Evolutionary conservation across 306 rosid genomes (phyloP).

Genomic region (Trifolium fragiferum): DNA sequence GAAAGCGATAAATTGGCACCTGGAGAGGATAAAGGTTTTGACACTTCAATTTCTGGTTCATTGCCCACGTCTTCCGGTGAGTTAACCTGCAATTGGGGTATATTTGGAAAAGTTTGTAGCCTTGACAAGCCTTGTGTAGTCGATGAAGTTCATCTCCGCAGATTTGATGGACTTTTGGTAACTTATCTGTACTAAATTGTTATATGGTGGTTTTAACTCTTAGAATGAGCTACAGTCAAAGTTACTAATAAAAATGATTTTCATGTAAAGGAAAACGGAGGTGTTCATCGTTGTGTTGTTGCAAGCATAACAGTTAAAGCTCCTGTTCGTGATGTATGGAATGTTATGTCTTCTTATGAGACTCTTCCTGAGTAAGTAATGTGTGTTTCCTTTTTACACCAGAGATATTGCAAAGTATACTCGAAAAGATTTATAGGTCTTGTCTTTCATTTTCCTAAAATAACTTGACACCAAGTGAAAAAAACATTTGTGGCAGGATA

Average conservation of each 20-base stretch:
- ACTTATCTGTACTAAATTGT: conserved; percentile 37
- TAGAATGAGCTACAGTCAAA: conserved; percentile 18
- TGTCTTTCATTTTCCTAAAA: conserved; percentile 23
- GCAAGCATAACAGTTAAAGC: conserved; percentile 98
- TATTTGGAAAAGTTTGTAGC: conserved; percentile 78
- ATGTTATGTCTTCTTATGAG: conserved; percentile 81
- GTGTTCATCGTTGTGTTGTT: conserved; percentile 93
- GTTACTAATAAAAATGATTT: conserved; percentile 43
- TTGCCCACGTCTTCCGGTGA: conserved; percentile 55
- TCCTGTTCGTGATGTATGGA: conserved; percentile 91
- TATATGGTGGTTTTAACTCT: conserved; percentile 33
- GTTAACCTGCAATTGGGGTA: conserved; percentile 67
- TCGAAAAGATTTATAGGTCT: conserved; percentile 2
- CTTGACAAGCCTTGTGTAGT: conserved; percentile 85
- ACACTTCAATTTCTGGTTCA: conserved; percentile 54
- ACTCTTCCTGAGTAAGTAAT: conserved; percentile 91
- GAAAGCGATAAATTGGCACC: conserved; percentile 52
- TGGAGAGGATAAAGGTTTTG: conserved; percentile 52
- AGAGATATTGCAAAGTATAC: conserved; percentile 16
- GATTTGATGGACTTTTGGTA: conserved; percentile 98
- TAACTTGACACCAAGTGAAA: conserved; percentile 28
- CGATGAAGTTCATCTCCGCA: conserved; percentile 97
- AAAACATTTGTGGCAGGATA: conserved; percentile 61
- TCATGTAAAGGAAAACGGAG: conserved; percentile 93
- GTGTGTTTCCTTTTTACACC: conserved; percentile 20